phyloP scores from a whole-genome alignment of 768 basidiomycete genomes.

The Cyclocybe aegerita region DNA sequence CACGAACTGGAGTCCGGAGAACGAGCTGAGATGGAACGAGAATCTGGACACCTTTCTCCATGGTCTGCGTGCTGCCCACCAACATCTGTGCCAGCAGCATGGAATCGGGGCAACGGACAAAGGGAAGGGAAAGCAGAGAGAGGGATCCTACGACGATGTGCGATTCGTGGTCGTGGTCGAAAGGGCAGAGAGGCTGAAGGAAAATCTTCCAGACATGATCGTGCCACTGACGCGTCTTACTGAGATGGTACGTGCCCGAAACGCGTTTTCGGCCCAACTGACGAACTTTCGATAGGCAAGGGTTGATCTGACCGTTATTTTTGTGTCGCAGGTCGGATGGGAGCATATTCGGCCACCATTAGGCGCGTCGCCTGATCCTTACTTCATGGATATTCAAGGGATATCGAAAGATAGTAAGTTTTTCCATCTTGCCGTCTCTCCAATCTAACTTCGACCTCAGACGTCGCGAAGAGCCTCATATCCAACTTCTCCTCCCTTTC shows the following conservation, averaged over 20 bases:
- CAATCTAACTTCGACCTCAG: conserved; percentile 13
- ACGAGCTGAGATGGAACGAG: conserved; percentile 54
- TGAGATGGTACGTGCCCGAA: conserved; percentile 55
- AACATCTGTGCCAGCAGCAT: conserved; percentile 20
- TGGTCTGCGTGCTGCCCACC: conserved; percentile 47
- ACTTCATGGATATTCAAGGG: conserved; percentile 55
- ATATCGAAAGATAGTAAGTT: conserved; percentile 56
- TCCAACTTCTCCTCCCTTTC: conserved; percentile 32
- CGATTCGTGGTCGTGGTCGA: conserved; percentile 65
- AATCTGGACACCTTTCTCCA: conserved; percentile 71
- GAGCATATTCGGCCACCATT: conserved; percentile 67
- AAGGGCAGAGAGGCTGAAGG: conserved; percentile 64
- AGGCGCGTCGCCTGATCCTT: conserved; percentile 74
- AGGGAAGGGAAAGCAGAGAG: conserved; percentile 29
- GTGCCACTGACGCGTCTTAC: conserved; percentile 70
- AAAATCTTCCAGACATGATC: conserved; percentile 60
- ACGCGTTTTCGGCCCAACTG: background rate
- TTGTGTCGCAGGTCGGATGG: conserved; percentile 69
- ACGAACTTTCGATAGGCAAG: conserved; percentile 40
- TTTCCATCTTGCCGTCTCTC: background rate
- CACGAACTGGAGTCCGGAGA: conserved; percentile 50
- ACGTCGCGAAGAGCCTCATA: conserved; percentile 34
- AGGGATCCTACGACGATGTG: conserved; percentile 24
- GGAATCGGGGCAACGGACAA: background rate
- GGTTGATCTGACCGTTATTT: conserved; percentile 57